Evolutionary conservation across 768 basidiomycete species (phyloP), one percentile per base, ranked within the genome.

Genomic region (Mycena vitilis): DNA sequence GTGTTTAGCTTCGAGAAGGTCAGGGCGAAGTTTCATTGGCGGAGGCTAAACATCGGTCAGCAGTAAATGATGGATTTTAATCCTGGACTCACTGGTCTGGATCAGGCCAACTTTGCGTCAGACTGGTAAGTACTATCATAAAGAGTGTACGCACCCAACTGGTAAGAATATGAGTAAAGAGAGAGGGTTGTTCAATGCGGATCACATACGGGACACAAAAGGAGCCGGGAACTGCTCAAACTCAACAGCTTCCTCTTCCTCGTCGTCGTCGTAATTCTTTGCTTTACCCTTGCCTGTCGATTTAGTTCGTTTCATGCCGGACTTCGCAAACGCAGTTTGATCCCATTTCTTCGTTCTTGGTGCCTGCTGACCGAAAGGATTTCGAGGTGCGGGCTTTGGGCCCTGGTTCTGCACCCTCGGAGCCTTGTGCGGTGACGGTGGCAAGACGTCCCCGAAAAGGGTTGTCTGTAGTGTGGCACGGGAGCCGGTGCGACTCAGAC

Each of bases 211-310:
- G 61, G 87, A 77, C 51, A 92, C 81, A 73, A 91, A 90, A 5
- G 96, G 93, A 36, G 92, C 90, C 60, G 95, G 95, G 73, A 92
- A 92, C 73, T 96, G 94, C 70, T 92, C 93, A 75, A 96, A 91
- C 68, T 91, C 91, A 18, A 91, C 79, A 0, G 73, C 77, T 64
- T 88, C 90, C 30, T 88, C 90, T n/a, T 88, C 88, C 1, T 83
- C 82, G 16, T 85, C 88, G 52, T 85, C 87, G 34, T 85, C 87
- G 54, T 85, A 86, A 40, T 81, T 10, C 40, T 10, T 80, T 56
- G 77, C 80, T 72, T 87, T 89, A 23, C 79, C 84, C 78, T 89
- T 89, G 9, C 83, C 83, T 76, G 88, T 91, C 2, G 79, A 77
- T 72, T 85, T 87, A 47, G 80, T 78, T 58, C 82, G 86, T 73